Evolutionary conservation across 208 protist species (phyloP), one percentile per base, ranked within the genome.

Genomic region (Trypanosomatidae sp.): DNA sequence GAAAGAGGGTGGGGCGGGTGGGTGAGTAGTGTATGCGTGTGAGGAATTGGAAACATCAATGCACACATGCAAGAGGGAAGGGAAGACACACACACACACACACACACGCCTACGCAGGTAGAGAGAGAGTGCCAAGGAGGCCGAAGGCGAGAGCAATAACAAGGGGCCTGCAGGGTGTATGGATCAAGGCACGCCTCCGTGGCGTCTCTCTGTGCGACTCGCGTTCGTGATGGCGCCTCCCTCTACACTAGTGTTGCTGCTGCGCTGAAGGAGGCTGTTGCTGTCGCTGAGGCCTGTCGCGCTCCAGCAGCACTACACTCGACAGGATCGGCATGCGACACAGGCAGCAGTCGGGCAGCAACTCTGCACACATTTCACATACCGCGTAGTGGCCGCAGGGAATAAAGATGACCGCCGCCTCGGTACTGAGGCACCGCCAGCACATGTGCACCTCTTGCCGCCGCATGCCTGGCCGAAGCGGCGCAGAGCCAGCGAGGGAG

Each of bases 381-480:
- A 86, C 77, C 0, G 81, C 84, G 65, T 90, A 93, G 81, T 92
- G 91, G 10, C 84, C 85, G 69, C 91, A 92, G 8, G 91, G 89
- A 39, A 88, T 44, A 47, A 92, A 84, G 62, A 93, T 78, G 4
- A 91, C 80, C 50, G 64, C 58, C 8, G 91, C 91, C 69, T 93
- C 86, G 30, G 76, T 74, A 64, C 79, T 89, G 25, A 93, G 56
- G 67, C 91, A 95, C 19, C 84, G 67, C 88, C 86, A 91, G 76
- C 91, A 95, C 82, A 95, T 89, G 71, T 86, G 80, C 30, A 91
- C 83, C 25, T 82, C 67, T 71, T 92, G 82, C 13, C 81, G 86
- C 25, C 79, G 79, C 69, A 84, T 81, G 46, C 77, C 81, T 12
- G 79, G 81, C n/a, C 74, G 75, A 39, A 77, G 25, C 1, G 78